Evolutionary conservation across 2,329 filamentous ascomycete species (phyloP).

Genomic region (Ceratocystis colombiana): DNA sequence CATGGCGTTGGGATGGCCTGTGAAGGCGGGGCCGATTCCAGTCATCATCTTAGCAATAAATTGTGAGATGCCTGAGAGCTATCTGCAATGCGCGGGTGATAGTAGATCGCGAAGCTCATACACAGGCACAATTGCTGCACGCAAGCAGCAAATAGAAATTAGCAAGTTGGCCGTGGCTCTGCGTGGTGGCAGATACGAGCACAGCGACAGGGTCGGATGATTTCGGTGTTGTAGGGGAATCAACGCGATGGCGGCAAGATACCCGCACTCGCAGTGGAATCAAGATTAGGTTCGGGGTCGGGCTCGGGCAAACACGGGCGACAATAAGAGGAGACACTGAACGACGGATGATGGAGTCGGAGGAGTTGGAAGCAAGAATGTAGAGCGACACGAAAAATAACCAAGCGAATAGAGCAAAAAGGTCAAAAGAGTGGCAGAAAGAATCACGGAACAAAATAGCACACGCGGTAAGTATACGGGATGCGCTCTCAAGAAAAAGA

Average conservation of each 20-base stretch:
- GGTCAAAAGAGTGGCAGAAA: not conserved
- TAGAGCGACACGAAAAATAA: not conserved
- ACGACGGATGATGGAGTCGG: not conserved
- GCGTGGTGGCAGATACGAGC: not conserved
- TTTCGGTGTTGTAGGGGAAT: not conserved
- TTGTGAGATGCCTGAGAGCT: not conserved
- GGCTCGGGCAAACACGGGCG: constrained; percentile 20
- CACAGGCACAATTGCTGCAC: not conserved
- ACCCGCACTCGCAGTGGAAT: not conserved
- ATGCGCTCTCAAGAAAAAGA: constrained; percentile 18
- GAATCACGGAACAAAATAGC: not conserved
- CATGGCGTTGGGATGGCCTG: constrained; percentile 60
- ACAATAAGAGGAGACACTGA: constrained; percentile 25
- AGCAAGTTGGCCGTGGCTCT: not conserved
- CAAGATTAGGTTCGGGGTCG: not conserved
- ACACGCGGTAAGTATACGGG: not conserved
- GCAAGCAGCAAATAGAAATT: not conserved
- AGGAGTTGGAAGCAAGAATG: not conserved
- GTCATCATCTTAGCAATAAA: constrained; percentile 52
- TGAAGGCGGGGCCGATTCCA: constrained; percentile 53
- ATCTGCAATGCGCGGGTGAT: constrained; percentile 7
- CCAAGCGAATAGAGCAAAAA: not conserved
- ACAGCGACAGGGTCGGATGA: not conserved
- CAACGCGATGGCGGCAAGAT: not conserved
- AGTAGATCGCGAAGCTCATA: not conserved